phyloP scores from a whole-genome alignment of 192 early-diverging fungal species.

The Backusella parvicylindrica region DNA sequence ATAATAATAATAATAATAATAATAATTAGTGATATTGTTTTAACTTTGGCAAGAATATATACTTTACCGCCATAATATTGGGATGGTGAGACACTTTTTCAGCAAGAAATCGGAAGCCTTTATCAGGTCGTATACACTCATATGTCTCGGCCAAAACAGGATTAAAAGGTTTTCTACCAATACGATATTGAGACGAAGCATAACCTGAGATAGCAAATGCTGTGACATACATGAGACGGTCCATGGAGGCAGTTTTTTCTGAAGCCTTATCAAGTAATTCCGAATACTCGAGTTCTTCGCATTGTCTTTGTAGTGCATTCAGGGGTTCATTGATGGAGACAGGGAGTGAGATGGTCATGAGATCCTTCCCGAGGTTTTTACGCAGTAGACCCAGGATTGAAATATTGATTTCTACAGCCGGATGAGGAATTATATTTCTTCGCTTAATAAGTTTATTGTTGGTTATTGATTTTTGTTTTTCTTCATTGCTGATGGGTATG shows the following conservation, averaged over 20 bases:
- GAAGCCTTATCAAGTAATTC: constrained; percentile 76
- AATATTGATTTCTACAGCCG: constrained; percentile 70
- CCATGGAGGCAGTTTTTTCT: constrained; percentile 54
- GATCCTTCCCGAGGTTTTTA: constrained; percentile 92
- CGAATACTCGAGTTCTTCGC: constrained; percentile 89
- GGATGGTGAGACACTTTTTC: constrained; percentile 97
- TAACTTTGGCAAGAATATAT: neutral
- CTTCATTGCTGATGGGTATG: neutral
- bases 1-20: too few relatives aligned
- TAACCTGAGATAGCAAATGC: constrained; percentile 87
- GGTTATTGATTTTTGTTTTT: neutral
- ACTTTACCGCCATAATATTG: constrained; percentile 76
- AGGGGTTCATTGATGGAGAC: constrained; percentile 91
- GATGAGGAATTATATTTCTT: constrained; percentile 69
- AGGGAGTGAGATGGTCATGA: constrained; percentile 93
- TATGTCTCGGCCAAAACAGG: constrained; percentile 97
- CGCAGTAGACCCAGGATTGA: constrained; percentile 78
- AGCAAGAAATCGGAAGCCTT: constrained; percentile 84
- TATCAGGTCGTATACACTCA: constrained; percentile 79
- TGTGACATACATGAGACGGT: constrained; percentile 73
- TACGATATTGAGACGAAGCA: constrained; percentile 77
- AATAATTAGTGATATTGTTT: too few relatives aligned
- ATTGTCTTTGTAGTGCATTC: constrained; percentile 83
- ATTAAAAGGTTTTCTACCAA: constrained; percentile 85
- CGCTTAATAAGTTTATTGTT: constrained; percentile 33